Percentiles rank a stretch among this genome's conserved stretches.
Conservation (phyloP, 1,284 basidiomycete species). For the Apiotrichum domesticum region DNA sequence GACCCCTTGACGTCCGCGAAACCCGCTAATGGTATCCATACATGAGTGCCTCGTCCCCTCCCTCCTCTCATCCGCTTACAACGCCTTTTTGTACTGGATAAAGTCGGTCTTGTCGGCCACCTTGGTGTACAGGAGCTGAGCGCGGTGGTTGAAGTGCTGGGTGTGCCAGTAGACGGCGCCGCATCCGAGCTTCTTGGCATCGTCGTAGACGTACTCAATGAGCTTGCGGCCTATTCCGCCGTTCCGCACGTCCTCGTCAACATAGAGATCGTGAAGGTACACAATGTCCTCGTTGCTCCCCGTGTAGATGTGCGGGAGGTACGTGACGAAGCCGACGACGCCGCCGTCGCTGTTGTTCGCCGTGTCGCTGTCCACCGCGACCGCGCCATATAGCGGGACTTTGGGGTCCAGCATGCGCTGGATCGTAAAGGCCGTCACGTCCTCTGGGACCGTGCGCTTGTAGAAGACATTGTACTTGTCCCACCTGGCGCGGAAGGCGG, state of each 20-base stretch:
- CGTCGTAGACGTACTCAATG: conserved; percentile 13
- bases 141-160: conserved; percentile 22
- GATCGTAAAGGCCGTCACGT: conserved; percentile 7
- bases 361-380: conserved; percentile 9
- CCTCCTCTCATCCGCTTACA: neutral
- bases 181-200: conserved; percentile 5
- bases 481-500: conserved; percentile 9
- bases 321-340: conserved; percentile 17
- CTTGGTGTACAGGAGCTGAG: conserved; percentile 20
- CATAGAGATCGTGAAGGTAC: conserved; percentile 19
- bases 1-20: too few species aligned
- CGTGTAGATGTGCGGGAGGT: conserved; percentile 16
- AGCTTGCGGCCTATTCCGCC: conserved; percentile 12
- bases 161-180: conserved; percentile 18
- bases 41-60: too few species aligned
- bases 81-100: conserved; percentile 10
- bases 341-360: neutral
- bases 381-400: conserved; percentile 13
- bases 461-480: conserved; percentile 19
- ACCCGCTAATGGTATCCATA: too few species aligned
- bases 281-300: conserved; percentile 8
- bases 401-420: conserved; percentile 15
- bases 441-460: conserved; percentile 14
- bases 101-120: conserved; percentile 15
- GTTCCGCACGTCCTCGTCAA: conserved; percentile 13